Evolutionary conservation across 2,329 filamentous ascomycete genomes (phyloP).

Genomic region (Ustulina deusta): DNA sequence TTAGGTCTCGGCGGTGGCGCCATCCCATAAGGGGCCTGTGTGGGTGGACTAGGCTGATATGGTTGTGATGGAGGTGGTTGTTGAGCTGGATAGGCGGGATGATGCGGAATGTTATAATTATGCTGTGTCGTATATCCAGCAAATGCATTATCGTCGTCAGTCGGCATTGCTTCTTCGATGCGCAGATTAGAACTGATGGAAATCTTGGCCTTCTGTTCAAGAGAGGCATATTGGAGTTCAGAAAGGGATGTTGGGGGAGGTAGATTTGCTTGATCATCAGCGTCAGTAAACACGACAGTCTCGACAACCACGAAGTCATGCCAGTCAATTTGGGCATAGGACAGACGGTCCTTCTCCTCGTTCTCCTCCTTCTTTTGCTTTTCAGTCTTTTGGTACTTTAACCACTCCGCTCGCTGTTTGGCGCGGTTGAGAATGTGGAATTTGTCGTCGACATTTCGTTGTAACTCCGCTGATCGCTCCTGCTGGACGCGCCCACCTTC

Average conservation of each 20-base stretch:
- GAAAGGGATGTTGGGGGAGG: constrained; percentile 90
- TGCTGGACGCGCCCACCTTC: constrained; percentile 76
- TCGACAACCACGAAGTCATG: constrained; percentile 97
- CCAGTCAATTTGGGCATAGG: constrained; percentile 93
- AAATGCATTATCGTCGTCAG: constrained; percentile 74
- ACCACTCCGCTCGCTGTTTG: constrained; percentile 87
- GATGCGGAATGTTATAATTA: constrained; percentile 57
- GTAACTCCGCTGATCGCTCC: constrained; percentile 77
- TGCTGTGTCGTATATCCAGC: constrained; percentile 60
- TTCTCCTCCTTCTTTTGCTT: constrained; percentile 91
- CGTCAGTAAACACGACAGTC: constrained; percentile 90
- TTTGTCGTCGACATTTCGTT: constrained; percentile 81
- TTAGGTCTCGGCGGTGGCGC: constrained; percentile 51
- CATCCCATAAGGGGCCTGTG: constrained; percentile 51
- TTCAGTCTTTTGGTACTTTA: constrained; percentile 84
- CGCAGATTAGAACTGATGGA: constrained; percentile 84
- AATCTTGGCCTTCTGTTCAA: constrained; percentile 94
- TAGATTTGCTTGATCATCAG: constrained; percentile 86
- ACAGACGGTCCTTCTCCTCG: constrained; percentile 80
- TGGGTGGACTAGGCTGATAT: constrained; percentile 53
- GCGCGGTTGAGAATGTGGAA: constrained; percentile 84
- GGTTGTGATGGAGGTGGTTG: constrained; percentile 54
- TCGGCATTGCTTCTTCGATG: constrained; percentile 95
- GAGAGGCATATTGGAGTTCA: constrained; percentile 91
- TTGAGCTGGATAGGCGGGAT: constrained; percentile 56